phyloP scores from a whole-genome alignment of 164 flowering plant genomes.

The Taxillus chinensis region DNA sequence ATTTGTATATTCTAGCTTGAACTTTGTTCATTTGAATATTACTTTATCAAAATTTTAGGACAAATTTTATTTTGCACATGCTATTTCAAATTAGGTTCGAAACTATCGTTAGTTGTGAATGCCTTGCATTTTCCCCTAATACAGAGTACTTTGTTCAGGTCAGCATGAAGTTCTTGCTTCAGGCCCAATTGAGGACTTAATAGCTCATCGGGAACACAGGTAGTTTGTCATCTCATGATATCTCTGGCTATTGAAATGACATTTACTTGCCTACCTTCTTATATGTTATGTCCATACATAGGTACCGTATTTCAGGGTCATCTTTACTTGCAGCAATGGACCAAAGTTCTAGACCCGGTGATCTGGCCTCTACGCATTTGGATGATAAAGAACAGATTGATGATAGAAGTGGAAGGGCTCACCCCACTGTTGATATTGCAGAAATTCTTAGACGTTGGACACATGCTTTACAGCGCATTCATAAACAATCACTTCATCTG shows the following conservation, averaged over 20 bases:
- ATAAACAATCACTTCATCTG: constrained; percentile 78
- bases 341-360: constrained; percentile 73
- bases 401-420: constrained; percentile 79
- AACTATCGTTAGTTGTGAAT: no score
- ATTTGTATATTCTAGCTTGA: no score
- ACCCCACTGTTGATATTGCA: constrained; percentile 87
- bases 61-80: no score
- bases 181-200: constrained; percentile 97
- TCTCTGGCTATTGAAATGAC: neutral
- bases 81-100: no score
- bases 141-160: constrained; percentile 31
- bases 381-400: constrained; percentile 53
- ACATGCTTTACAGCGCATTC: constrained; percentile 93
- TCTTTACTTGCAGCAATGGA: constrained; percentile 97
- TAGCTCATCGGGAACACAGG: constrained; percentile 99
- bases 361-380: constrained; percentile 20
- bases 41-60: no score
- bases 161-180: constrained; percentile 99
- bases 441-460: constrained; percentile 98
- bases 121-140: neutral
- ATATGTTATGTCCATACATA: constrained; percentile 16
- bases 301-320: constrained; percentile 99
- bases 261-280: constrained; percentile 1
- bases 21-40: no score
- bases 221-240: constrained; percentile 13